A percentile compares a stretch with the other conserved stretches of the same genome.
Evolutionary conservation across 139 green algal species (phyloP).

Genomic region (Closterium sp.): DNA sequence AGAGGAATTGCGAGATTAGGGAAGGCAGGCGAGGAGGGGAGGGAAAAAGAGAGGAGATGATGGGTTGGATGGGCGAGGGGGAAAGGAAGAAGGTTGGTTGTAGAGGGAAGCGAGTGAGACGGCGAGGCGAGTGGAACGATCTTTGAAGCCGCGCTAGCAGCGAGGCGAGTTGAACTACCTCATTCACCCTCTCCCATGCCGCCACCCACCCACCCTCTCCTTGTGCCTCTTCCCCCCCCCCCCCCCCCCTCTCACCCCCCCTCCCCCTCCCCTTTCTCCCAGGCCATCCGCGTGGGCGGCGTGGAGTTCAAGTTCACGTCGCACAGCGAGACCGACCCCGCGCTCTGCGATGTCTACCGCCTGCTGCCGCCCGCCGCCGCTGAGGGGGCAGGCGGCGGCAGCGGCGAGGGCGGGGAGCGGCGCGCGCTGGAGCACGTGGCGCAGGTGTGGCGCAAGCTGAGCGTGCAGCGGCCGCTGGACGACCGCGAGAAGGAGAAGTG

Average conservation of each 20-base stretch:
- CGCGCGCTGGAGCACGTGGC: neutral
- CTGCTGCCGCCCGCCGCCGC: neutral
- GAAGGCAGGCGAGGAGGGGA: neutral
- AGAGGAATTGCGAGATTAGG: too few species aligned
- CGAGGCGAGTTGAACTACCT: too few species aligned
- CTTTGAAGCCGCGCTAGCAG: neutral
- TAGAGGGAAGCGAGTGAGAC: neutral
- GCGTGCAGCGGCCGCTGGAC: neutral
- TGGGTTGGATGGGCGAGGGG: too few species aligned
- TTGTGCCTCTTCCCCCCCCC: neutral
- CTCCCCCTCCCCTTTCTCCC: too few species aligned
- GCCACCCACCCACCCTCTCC: neutral
- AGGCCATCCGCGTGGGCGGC: neutral
- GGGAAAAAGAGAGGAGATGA: neutral
- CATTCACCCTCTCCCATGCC: neutral
- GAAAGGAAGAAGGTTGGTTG: neutral
- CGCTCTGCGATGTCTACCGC: neutral
- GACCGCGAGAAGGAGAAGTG: neutral
- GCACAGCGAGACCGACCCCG: neutral
- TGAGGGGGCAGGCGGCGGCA: too few species aligned
- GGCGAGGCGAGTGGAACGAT: too few species aligned
- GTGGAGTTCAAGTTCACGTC: neutral
- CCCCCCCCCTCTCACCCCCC: neutral
- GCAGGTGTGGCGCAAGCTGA: neutral
- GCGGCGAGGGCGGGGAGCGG: neutral